phyloP scores from a whole-genome alignment of 2,329 filamentous ascomycete species.

The Fusarium algeriense region DNA sequence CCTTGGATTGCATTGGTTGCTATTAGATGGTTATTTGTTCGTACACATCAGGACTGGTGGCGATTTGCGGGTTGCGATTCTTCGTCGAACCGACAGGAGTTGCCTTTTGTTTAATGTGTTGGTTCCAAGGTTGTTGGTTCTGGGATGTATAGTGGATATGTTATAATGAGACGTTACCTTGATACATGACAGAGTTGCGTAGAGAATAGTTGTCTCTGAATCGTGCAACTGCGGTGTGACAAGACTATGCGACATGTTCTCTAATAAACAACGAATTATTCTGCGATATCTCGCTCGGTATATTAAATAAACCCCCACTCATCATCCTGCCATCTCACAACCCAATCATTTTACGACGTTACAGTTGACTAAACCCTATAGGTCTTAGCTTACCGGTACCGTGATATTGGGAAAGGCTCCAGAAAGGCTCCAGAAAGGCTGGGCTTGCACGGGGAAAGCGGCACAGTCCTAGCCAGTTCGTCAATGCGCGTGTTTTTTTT shows the following conservation, averaged over 20 bases:
- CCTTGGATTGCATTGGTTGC: slow-evolving; percentile 46
- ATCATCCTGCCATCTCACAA: neutral
- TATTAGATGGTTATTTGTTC: slow-evolving; percentile 52
- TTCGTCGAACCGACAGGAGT: slow-evolving; percentile 48
- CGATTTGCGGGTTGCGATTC: slow-evolving; percentile 52
- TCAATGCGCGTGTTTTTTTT: neutral
- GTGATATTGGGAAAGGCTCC: slow-evolving; percentile 2
- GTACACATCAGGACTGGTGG: slow-evolving; percentile 53
- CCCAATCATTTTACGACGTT: neutral
- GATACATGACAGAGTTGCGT: neutral
- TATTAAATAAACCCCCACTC: neutral
- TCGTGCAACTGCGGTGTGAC: neutral
- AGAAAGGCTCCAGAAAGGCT: neutral
- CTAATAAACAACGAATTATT: neutral
- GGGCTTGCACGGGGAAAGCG: neutral
- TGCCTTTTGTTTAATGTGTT: slow-evolving; percentile 51
- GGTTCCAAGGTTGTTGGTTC: neutral
- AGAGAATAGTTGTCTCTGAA: neutral
- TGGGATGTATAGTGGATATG: neutral
- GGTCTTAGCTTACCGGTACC: slow-evolving; percentile 1
- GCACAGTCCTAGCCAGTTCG: neutral
- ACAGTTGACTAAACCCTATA: neutral
- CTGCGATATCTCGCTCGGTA: neutral
- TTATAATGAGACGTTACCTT: neutral
- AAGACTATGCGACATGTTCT: neutral